Evolutionary conservation across 495 filamentous ascomycete genomes (phyloP).

Genomic region (Lepidopterella palustris): DNA sequence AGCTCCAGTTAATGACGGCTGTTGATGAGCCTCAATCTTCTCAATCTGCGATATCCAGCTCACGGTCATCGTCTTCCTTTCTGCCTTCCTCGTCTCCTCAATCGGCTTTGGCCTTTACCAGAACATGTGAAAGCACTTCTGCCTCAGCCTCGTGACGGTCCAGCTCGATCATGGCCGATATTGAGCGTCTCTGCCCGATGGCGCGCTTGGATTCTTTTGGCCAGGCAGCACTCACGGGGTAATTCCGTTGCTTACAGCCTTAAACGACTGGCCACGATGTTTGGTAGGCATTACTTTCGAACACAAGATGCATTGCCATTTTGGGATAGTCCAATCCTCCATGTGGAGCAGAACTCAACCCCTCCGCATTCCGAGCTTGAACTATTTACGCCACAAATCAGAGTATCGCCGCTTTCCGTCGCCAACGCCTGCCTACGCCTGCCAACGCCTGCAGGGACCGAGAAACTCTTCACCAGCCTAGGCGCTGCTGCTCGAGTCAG

Average conservation of each 20-base stretch:
- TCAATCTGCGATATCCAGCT: not conserved
- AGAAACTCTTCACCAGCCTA: not conserved
- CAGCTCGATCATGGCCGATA: not conserved
- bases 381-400: not conserved
- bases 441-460: not conserved
- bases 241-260: not conserved
- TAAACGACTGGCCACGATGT: not conserved
- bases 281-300: not conserved
- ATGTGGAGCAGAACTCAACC: not conserved
- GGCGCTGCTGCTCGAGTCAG: no score
- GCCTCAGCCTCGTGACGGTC: not conserved
- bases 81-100: not conserved
- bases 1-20: not conserved
- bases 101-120: not conserved
- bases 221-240: not conserved
- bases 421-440: no score
- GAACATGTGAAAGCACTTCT: no score
- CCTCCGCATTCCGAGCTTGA: not conserved
- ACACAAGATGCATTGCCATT: not conserved
- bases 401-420: not conserved
- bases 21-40: no score
- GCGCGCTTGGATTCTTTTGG: not conserved
- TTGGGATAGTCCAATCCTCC: not conserved
- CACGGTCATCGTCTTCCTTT: not conserved
- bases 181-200: not conserved